Evolutionary conservation across 228 moss, liverwort and hornwort genomes (phyloP), one percentile per base, ranked within the genome.

Genomic region (Sphagnum magellanicum): DNA sequence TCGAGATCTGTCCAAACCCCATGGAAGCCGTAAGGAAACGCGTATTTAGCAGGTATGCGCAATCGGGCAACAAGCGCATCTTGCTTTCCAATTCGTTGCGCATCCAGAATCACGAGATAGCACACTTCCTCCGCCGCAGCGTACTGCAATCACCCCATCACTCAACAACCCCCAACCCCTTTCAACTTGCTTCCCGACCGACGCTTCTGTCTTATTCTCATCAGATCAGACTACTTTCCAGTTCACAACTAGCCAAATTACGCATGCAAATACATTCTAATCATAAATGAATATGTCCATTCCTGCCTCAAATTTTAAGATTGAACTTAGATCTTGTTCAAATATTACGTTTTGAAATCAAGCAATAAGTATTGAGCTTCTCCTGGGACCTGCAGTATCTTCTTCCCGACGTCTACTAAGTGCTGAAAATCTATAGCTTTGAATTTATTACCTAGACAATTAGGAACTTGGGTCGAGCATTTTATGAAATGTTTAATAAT

Each of bases 1-100:
- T 10, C 49, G 12, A 49, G 15, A 48, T 73, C 79, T 5, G 68
- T 70, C 79, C 79, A 80, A 17, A 17, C 10, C n/a, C 74, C 72
- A 67, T 80, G 79, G 52, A 80, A 80, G 4, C 79, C 79, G 60
- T 72, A 72, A 9, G 79, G 79, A 50, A 80, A 80, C 5, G 75
- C 66, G 63, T 72, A 80, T 57, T 69, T 68, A 9, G 68, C 49
- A 49, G 79, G 70, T 17, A 80, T 60, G 11, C 69, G 68, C 15
- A 80, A 55, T 10, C 76, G 68, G 15, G 79, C 75, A 15, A 75
- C 68, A 5, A 80, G 10, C n/a, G 76, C 68, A 66, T 73, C 66
- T 46, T 57, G 32, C 64, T 49, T 5, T 5, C 76, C 79, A 8
- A 80, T 66, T 15, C 12, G 48, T 14, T 70, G 69, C 46, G 79